Base-by-base conservation (phyloP, 23 red algal genomes). In the Gracilaria domingensis region DNA sequence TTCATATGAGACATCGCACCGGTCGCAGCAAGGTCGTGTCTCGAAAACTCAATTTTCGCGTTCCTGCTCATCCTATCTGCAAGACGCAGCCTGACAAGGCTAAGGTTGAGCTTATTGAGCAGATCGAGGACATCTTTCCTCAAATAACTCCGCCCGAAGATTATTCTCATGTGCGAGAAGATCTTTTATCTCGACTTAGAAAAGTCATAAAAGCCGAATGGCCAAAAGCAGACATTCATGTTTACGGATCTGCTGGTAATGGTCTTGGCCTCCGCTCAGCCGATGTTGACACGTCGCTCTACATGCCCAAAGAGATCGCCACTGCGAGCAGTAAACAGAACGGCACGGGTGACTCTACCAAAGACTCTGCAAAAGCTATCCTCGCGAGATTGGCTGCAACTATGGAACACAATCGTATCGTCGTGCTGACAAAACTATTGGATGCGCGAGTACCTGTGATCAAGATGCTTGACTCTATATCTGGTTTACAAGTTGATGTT, bases 391-490 rank as follows among this genome's bases (percentile, higher is more conserved):
- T 95, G 1, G 91, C 87, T 42, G 64, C 61, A 23, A 92, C 83
- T 56, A 84, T 98, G 91, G 66, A 89, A 64, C 73, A 91, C 23
- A 83, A 85, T 69, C 65, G 85, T 50, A 98, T 98, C 72, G 72
- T 44, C 37, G 83, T 88, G 34, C 78, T 98, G 48, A 84, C 88
- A 60, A 91, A 93, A 62, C 77, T 90, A 0, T 58, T 98, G 57
- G 85, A 86, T 75, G 96, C 97, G 28, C 83, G 97, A 35, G 97
- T 99, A 16, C 97, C 97, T 26, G 92, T 99, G 24, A 90, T 99
- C 72, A 96, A 96, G 87, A 93, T 99, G 81, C 48, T 94, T 64
- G 94, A 99, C 86, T 87, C 91, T 39, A 80, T 86, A 18, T 94
- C 83, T 24, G 59, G 80, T 16, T 75, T 96, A 32, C 83, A 91